Evolutionary conservation across 2,329 filamentous ascomycete species (phyloP).

Genomic region (Exophiala dermatitidis): DNA sequence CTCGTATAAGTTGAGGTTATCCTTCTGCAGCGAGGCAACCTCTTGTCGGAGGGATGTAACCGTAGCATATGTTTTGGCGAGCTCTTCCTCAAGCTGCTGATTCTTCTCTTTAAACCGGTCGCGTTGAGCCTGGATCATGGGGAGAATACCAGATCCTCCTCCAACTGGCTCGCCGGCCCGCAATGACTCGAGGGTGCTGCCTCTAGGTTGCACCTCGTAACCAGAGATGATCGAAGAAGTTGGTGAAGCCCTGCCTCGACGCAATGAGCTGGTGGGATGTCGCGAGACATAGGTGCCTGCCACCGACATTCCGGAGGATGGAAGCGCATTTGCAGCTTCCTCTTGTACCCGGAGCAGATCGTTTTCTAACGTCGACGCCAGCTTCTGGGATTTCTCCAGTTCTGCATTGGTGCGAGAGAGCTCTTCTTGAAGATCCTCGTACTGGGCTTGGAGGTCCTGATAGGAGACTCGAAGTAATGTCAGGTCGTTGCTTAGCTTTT

Average conservation of each 20-base stretch:
- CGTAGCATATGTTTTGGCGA: conserved; percentile 73
- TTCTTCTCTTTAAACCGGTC: conserved; percentile 98
- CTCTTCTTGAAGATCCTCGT: conserved; percentile 76
- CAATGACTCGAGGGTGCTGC: conserved; percentile 50
- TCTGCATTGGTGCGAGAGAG: conserved; percentile 77
- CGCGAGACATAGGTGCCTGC: conserved; percentile 83
- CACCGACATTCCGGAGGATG: conserved; percentile 78
- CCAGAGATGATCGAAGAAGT: conserved; percentile 98
- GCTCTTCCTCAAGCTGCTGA: conserved; percentile 77
- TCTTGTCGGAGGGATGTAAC: conserved; percentile 85
- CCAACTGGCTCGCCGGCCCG: conserved; percentile 62
- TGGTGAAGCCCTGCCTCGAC: conserved; percentile 68
- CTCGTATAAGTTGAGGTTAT: conserved; percentile 93
- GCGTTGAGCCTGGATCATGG: conserved; percentile 96
- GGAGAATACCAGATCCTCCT: conserved; percentile 78
- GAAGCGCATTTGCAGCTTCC: conserved; percentile 74
- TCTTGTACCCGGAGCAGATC: conserved; percentile 84
- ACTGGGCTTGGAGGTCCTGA: conserved; percentile 74
- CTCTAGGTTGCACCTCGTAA: conserved; percentile 63
- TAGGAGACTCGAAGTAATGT: conserved; percentile 90
- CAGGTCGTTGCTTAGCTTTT: conserved; percentile 89
- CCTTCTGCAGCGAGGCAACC: conserved; percentile 83
- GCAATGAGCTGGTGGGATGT: conserved; percentile 59
- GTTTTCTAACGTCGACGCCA: conserved; percentile 85
- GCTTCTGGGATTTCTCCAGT: conserved; percentile 71